A percentile compares a stretch with the other conserved stretches of the same genome.
These are phyloP conservation scores for Didymellaceae sp. DNA, from an alignment of 2,329 filamentous ascomycete genomes.

Conservation along the genomic window DNA sequence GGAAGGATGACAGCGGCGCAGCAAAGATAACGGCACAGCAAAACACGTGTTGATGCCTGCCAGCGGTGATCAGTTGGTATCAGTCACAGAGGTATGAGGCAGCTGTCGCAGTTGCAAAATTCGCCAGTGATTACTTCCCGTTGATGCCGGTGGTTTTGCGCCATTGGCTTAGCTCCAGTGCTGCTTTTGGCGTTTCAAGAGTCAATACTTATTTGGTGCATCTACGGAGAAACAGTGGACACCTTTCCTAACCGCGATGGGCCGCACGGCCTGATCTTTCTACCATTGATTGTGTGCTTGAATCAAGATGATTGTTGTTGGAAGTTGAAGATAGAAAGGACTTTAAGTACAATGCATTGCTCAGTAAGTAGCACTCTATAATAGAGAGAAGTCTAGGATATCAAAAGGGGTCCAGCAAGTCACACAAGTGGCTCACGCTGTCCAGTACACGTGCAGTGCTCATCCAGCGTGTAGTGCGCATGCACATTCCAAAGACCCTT, in stretches of 20 bases:
- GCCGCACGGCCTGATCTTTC: not conserved
- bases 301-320: not conserved
- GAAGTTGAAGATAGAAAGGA: not conserved
- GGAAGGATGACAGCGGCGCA: slow-evolving; percentile 7
- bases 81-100: not conserved
- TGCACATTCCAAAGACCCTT: slow-evolving; percentile 8
- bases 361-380: not conserved
- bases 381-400: not conserved
- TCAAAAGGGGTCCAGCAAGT: not conserved
- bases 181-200: slow-evolving; percentile 17
- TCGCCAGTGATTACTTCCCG: slow-evolving; percentile 14
- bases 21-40: slow-evolving; percentile 6
- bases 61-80: not conserved
- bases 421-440: not conserved
- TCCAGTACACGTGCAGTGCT: slow-evolving; percentile 7
- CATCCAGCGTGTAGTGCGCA: slow-evolving; percentile 11
- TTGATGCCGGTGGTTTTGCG: slow-evolving; percentile 10
- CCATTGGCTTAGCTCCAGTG: slow-evolving; percentile 13
- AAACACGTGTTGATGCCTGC: slow-evolving; percentile 10
- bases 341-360: not conserved
- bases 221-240: not conserved
- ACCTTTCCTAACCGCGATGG: not conserved
- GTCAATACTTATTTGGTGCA: slow-evolving; percentile 2
- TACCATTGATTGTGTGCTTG: not conserved
- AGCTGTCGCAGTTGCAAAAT: slow-evolving; percentile 3